Percentiles rank a stretch among this genome's conserved stretches.
Conservation (phyloP, 2,329 filamentous ascomycete genomes). For the Fusarium mexicanum region DNA sequence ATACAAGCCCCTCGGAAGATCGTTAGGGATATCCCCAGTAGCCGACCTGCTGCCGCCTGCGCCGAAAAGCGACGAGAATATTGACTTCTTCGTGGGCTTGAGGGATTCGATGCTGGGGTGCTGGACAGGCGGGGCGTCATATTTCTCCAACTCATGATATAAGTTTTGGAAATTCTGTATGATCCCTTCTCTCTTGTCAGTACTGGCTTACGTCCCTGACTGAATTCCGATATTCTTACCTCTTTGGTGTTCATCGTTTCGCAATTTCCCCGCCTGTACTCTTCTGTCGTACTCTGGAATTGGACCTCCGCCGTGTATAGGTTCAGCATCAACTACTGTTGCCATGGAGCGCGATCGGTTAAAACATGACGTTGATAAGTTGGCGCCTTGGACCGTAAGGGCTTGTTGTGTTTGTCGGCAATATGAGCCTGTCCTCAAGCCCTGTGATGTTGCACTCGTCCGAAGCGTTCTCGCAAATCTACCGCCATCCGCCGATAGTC, state of each 20-base stretch:
- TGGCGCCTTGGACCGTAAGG: not conserved
- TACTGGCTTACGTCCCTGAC: not conserved
- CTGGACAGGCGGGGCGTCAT: conserved; percentile 76
- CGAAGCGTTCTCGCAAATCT: conserved; percentile 35
- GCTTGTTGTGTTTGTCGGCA: conserved; percentile 7
- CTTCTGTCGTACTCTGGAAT: conserved; percentile 88
- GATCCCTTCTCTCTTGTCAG: conserved; percentile 67
- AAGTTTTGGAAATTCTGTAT: conserved; percentile 90
- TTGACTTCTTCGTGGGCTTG: conserved; percentile 62
- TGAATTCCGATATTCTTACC: conserved; percentile 57
- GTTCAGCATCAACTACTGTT: conserved; percentile 40
- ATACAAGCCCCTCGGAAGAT: conserved; percentile 88
- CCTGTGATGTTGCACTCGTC: conserved; percentile 32
- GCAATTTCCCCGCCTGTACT: conserved; percentile 76
- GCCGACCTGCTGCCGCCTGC: conserved; percentile 51
- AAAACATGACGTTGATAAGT: conserved; percentile 12
- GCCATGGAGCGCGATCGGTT: conserved; percentile 41
- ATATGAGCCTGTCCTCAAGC: conserved; percentile 2
- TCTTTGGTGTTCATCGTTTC: conserved; percentile 92
- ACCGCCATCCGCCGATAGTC: conserved; percentile 22
- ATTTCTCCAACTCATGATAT: conserved; percentile 81
- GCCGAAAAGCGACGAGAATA: conserved; percentile 72
- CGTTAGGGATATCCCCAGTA: conserved; percentile 69
- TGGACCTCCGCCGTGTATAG: conserved; percentile 67
- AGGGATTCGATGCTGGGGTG: conserved; percentile 80